A percentile compares a stretch with the other conserved stretches of the same genome.
Conservation (phyloP, 768 basidiomycete genomes). For the Calvatia gigantea region DNA sequence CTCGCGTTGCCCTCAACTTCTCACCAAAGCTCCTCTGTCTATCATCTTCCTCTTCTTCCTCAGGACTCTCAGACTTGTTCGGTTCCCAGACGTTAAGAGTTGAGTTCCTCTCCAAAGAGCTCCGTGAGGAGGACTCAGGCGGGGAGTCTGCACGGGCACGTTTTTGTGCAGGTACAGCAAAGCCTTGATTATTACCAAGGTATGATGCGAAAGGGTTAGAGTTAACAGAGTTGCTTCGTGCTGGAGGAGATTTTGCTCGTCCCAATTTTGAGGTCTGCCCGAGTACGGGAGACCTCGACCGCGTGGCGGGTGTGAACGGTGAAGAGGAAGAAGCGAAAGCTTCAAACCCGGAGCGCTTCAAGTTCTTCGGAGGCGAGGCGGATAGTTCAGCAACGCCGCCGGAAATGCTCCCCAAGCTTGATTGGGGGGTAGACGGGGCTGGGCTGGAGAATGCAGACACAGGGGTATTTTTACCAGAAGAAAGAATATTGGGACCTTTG, state of each 20-base stretch:
- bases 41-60: constrained; percentile 46
- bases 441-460: constrained; percentile 12
- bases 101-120: constrained; percentile 39
- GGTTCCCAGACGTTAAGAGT: constrained; percentile 3
- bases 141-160: constrained; percentile 53
- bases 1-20: constrained; percentile 59
- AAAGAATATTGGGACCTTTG: constrained; percentile 62
- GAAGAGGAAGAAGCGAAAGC: constrained; percentile 27
- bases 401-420: constrained; percentile 1
- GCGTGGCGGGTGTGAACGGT: constrained; percentile 26
- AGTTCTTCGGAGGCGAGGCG: constrained; percentile 20
- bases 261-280: constrained; percentile 38
- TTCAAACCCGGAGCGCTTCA: constrained; percentile 32
- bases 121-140: constrained; percentile 37
- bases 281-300: constrained; percentile 53
- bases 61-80: constrained; percentile 35
- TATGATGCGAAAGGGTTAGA: constrained; percentile 62
- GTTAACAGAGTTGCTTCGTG: constrained; percentile 36
- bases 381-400: too few species aligned
- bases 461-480: constrained; percentile 32
- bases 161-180: constrained; percentile 49
- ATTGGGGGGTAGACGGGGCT: constrained; percentile 16
- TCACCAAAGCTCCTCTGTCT: constrained; percentile 53
- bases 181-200: constrained; percentile 46
- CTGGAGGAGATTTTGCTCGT: constrained; percentile 55